Conservation (phyloP, 2,329 filamentous ascomycete genomes). For the Fusarium paranaense region DNA sequence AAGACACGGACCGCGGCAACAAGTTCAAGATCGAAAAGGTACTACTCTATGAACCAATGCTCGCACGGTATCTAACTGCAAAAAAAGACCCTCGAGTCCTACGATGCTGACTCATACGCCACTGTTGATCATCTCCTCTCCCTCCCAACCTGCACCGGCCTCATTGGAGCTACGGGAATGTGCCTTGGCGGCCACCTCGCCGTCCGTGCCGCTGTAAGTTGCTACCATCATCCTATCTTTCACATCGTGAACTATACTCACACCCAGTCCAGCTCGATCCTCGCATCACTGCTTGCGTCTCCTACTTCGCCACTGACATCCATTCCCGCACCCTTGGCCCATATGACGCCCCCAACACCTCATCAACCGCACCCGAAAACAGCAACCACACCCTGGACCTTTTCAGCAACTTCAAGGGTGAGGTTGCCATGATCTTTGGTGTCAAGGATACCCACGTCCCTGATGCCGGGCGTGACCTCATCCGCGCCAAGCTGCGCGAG, state of each 20-base stretch:
- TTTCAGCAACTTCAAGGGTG: slow-evolving; percentile 78
- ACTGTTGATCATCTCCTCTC: slow-evolving; percentile 77
- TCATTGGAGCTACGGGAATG: slow-evolving; percentile 86
- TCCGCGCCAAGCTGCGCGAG: slow-evolving; percentile 83
- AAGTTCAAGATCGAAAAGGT: slow-evolving; percentile 86
- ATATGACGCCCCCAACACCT: slow-evolving; percentile 60
- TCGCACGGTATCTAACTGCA: neutral
- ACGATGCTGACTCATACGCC: slow-evolving; percentile 81
- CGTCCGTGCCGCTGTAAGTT: slow-evolving; percentile 65
- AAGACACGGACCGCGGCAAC: slow-evolving; percentile 90
- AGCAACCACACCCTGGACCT: slow-evolving; percentile 65
- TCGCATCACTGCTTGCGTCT: slow-evolving; percentile 80
- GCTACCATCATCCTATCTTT: neutral
- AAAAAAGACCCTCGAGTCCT: slow-evolving; percentile 80
- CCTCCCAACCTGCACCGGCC: slow-evolving; percentile 82
- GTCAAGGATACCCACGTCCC: slow-evolving; percentile 93
- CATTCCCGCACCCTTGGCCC: slow-evolving; percentile 82
- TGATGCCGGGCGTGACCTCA: slow-evolving; percentile 82
- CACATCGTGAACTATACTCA: neutral
- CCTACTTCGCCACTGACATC: slow-evolving; percentile 94
- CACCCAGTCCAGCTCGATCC: slow-evolving; percentile 69
- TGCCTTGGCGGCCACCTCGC: slow-evolving; percentile 92
- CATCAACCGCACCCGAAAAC: slow-evolving; percentile 49
- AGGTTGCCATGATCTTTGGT: slow-evolving; percentile 91
- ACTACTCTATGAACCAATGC: neutral